Evolutionary conservation across 345 rosid genomes (phyloP), one percentile per base, ranked within the genome.

Genomic region (Cardamine chenopodiifolia): DNA sequence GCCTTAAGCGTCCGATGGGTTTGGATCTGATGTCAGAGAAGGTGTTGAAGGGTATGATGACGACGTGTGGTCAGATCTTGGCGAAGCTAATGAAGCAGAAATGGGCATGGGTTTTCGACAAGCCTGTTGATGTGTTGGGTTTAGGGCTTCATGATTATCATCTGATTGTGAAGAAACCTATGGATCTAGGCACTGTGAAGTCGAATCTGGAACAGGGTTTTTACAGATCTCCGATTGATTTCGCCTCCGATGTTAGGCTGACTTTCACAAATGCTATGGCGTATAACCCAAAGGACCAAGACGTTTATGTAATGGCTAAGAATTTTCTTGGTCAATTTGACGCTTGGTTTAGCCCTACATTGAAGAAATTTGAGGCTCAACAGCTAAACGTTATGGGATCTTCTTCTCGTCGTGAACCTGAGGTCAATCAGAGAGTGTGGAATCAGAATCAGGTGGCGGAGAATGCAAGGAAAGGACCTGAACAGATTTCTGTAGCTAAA

Each of bases 111-210:
- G 73, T 90, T 10, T 90, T 90, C 23, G 81, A 85, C 72, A 39
- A 75, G 1, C 92, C 96, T 5, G 96, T 90, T 6, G 96, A 90
- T 80, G 93, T 87, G 5, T 73, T 65, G 11, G 88, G 87, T 6
- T 7, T 88, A 78, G 83, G 89, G 39, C 85, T 90, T 40, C 90
- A 88, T 29, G 96, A 90, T 73, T 90, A 88, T 47, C 42, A 74
- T 7, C 79, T 84, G 20, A 79, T 90, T 34, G 86, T 90, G 64
- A 88, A 83, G 81, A 72, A 56, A 7, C 96, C 96, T 1, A 90
- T 90, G 96, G 96, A 90, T 90, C 86, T 90, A 28, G 93, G 96
- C 0, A 85, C 93, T 0, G 90, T 90, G 6, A 90, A 87, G 78
- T 39, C 73, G 52, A 88, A 81, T 74, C 70, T 90, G 37, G 65